Evolutionary conservation across 176 grass and related monocot species (phyloP), one percentile per base, ranked within the genome.

Genomic region (Oryza rufipogon): DNA sequence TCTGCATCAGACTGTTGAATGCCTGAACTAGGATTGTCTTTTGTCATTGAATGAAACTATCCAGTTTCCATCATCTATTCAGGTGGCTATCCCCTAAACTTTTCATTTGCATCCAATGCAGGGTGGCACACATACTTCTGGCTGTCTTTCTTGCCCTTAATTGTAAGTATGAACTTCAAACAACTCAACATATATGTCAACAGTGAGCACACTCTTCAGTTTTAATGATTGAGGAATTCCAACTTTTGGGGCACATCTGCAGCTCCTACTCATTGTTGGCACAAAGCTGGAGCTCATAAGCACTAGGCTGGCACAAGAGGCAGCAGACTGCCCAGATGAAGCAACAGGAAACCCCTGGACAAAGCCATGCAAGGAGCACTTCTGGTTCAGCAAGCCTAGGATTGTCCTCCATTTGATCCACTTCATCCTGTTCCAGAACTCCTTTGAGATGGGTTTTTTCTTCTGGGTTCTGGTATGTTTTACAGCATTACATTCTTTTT

Each of bases 61-160:
- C 14, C 22, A 75, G 25, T 75, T 56, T 56, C 48, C 49, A 58
- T 16, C 19, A 76, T 30, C 49, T 76, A 30, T 46, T 74, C 22
- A n/a, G 15, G 26, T 38, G 7, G 46, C 6, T 0, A 6, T 3
- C 26, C 16, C 51, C 17, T 64, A 42, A 39, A 2, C 26, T 63
- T 23, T 82, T 52, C 26, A 51, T 70, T 74, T 75, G 22, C 67
- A 77, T 75, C 15, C 51, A 77, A 93, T 92, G 79, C 78, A 94
- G 92, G 92, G 80, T 94, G 90, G 92, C 87, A 94, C 81, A 90
- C 92, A 36, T 90, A 88, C 75, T 95, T 95, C 60, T 95, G 92
- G 92, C 65, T 92, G 47, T 83, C 92, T 73, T 95, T 95, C 82
- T 68, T 92, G 85, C 92, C 92, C 42, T 90, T 95, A 82, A 25